Evolutionary conservation across 108 stramenopile genomes (phyloP).

Genomic region (Nannochloropsis gaditana): DNA sequence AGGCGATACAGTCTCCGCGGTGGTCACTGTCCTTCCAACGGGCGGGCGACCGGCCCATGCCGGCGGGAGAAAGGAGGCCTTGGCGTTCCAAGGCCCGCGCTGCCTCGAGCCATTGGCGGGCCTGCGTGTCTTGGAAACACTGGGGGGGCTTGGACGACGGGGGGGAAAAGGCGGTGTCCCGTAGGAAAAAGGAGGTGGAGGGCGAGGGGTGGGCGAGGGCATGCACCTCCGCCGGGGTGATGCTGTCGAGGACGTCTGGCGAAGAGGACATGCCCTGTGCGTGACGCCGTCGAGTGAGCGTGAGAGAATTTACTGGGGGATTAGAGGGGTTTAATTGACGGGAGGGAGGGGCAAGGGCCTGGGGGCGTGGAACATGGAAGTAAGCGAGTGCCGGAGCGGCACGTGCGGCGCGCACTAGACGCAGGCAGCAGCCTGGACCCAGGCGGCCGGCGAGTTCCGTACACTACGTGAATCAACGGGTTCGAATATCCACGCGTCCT

Average conservation of each 20-base stretch:
- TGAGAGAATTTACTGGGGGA: too few species aligned
- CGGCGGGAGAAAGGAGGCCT: neutral
- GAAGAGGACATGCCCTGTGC: neutral
- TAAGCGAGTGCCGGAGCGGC: too few species aligned
- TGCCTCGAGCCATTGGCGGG: neutral
- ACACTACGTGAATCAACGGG: too few species aligned
- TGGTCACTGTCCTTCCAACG: neutral
- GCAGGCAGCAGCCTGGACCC: too few species aligned
- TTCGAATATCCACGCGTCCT: too few species aligned
- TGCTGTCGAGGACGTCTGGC: constrained; percentile 1
- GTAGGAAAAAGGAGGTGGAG: neutral
- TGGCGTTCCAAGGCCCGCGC: neutral
- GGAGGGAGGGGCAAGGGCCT: too few species aligned
- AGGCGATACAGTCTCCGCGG: neutral
- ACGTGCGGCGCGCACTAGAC: too few species aligned
- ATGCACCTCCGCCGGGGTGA: neutral
- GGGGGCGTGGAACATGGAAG: too few species aligned
- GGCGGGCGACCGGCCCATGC: neutral
- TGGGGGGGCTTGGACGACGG: neutral
- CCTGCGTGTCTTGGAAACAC: neutral
- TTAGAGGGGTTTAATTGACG: too few species aligned
- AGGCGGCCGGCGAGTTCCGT: too few species aligned
- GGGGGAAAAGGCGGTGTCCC: neutral
- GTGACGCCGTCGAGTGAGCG: too few species aligned
- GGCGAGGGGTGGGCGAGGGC: neutral